A percentile compares a stretch with the other conserved stretches of the same genome.
Evolutionary conservation across 371 early-diverging fungal genomes (phyloP).

Genomic region (Mortierella sp.): DNA sequence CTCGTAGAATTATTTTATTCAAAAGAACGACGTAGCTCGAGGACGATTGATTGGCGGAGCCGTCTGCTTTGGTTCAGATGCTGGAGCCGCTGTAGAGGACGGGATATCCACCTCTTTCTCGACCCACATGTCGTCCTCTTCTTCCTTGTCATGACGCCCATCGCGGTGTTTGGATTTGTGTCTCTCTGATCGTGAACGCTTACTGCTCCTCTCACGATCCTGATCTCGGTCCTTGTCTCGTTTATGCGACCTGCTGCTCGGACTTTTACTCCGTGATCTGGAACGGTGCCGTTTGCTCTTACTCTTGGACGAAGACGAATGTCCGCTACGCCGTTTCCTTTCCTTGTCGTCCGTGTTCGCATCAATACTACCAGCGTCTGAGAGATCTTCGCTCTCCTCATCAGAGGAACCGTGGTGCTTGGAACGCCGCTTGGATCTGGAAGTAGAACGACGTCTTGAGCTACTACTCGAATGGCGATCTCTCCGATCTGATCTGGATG

Average conservation of each 20-base stretch:
- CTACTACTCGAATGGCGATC: slow-evolving; percentile 3
- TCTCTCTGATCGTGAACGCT: slow-evolving; percentile 19
- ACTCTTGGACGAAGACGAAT: slow-evolving; percentile 1
- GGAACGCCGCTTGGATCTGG: slow-evolving; percentile 4
- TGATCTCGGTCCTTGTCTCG: slow-evolving; percentile 41
- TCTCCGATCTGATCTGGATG: slow-evolving; percentile 15
- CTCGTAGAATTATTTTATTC: too few species aligned
- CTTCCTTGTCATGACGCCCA: neutral
- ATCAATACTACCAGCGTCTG: neutral
- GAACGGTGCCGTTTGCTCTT: neutral
- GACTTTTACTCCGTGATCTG: slow-evolving; percentile 25
- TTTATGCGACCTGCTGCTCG: slow-evolving; percentile 30
- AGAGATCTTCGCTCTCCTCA: neutral
- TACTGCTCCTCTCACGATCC: slow-evolving; percentile 25
- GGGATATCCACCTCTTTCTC: slow-evolving; percentile 47
- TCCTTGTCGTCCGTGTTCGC: slow-evolving; percentile 7
- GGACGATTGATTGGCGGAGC: slow-evolving; percentile 6
- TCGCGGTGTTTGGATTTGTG: slow-evolving; percentile 19
- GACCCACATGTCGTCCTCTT: slow-evolving; percentile 53
- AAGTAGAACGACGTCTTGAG: slow-evolving; percentile 10
- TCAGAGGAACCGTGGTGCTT: neutral
- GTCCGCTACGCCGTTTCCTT: neutral
- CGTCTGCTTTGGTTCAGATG: neutral
- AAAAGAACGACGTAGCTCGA: slow-evolving; percentile 10
- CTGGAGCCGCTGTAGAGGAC: neutral